Conservation (phyloP, 2,329 filamentous ascomycete genomes). For the Sordariomycetes sp. region DNA sequence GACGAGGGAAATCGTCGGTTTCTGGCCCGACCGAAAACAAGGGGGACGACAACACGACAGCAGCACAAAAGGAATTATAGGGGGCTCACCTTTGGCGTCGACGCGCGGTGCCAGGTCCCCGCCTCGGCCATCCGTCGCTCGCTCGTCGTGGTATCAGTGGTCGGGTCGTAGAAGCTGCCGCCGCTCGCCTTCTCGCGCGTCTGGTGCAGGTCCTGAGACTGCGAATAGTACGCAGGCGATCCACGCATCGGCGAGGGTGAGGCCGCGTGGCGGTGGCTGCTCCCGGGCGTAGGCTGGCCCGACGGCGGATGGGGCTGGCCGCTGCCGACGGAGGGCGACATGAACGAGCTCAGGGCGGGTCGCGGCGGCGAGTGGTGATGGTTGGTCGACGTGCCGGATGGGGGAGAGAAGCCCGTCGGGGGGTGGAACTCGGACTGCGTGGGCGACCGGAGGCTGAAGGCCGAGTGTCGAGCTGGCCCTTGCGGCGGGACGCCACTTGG, state of each 20-base stretch:
- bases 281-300: conserved; percentile 5
- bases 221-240: conserved; percentile 28
- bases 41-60: background rate
- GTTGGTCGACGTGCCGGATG: conserved; percentile 2
- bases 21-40: background rate
- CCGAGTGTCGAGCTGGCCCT: conserved; percentile 24
- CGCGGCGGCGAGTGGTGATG: conserved; percentile 9
- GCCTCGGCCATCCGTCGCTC: conserved; percentile 34
- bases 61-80: background rate
- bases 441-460: conserved; percentile 39
- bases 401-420: conserved; percentile 13
- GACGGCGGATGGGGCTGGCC: conserved; percentile 16
- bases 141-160: conserved; percentile 33
- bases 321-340: conserved; percentile 21
- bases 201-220: conserved; percentile 17
- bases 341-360: conserved; percentile 19
- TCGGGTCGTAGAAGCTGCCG: conserved; percentile 43
- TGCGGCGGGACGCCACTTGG: conserved; percentile 8
- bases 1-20: background rate
- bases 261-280: conserved; percentile 10
- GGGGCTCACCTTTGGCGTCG: conserved; percentile 36
- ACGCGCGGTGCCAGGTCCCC: conserved; percentile 30
- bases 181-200: conserved; percentile 23
- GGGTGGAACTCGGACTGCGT: conserved; percentile 29
- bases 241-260: conserved; percentile 32